Evolutionary conservation across 164 flowering plant genomes (phyloP), one percentile per base, ranked within the genome.

Genomic region (Macadamia integrifolia): DNA sequence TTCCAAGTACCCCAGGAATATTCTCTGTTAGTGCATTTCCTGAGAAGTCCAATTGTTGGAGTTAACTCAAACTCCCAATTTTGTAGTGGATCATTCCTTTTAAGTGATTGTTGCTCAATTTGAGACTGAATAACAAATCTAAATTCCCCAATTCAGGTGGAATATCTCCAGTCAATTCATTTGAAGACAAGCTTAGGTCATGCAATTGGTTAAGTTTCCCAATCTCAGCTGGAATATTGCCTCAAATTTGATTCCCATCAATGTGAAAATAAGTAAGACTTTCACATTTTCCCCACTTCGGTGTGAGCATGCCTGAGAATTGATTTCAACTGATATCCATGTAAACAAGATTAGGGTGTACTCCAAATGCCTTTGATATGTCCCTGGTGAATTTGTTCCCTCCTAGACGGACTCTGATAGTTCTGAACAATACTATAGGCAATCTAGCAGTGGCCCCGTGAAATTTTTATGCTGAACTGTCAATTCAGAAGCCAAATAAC

Each of bases 1-100:
- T 23, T 11, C 78, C 84, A 31, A 83, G 60, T 58, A 70, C 74
- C 10, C 61, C 14, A 9, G 80, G 78, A 13, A 83, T 81, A 12
- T n/a, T 35, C 0, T 83, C 75, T 5, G 56, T 66, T 1, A 83
- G 69, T 13, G 31, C 58, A 61, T 83, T 83, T 48, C 18, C 29
- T 1, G 81, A 71, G 31, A 83, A 42, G 60, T 80, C 78, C 9
- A 83, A 79, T 53, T 13, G 3, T 28, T 62, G 61, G 8, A 84
- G 77, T 6, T 58, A 17, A 0, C 65, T 13, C 30, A 84, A 62
- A 0, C 71, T 73, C 15, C 78, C 75, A 0, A 84, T 52, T 2
- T 30, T 46, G 6, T 2, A 18, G 15, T 63, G 70, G 35, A 67
- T 58, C 17, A 18, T 53, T 3, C 70, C 70, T 13, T 63, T 58